Evolutionary conservation across 805 yeast species (phyloP), one percentile per base, ranked within the genome.

Genomic region (Zygosaccharomyces rouxii): DNA sequence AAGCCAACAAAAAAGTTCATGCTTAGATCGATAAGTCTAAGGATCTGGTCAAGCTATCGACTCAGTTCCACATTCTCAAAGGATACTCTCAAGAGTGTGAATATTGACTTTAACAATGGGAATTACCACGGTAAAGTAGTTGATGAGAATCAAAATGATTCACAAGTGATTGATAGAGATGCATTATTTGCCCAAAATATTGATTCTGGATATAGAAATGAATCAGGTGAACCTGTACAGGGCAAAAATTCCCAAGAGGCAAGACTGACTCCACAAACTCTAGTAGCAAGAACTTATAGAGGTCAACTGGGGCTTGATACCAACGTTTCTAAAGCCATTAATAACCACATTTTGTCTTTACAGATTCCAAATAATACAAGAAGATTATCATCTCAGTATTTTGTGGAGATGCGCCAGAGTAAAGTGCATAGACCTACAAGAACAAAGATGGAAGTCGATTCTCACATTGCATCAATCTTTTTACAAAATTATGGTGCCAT

Each of bases 391-490:
- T 83, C 88, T 0, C 69, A 68, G 41, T 64, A 80, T 25, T 84
- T 75, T 58, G 71, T 76, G 41, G 69, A 72, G 4, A 56, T 88
- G 45, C 72, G 72, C 21, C 75, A 77, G 13, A 75, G 74, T 0
- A 80, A 77, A 49, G 65, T 86, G 1, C 87, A 83, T 52, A 65
- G 70, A 39, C 78, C 76, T 3, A 68, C 80, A 1, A 59, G 53
- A 41, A 63, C 73, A 0, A 70, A 68, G 22, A 52, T 70, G 46
- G 89, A 84, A 42, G 85, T 84, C 1, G 96, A 90, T 64, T 80
- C 94, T 2, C 85, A 84, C 51, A 80, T 92, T 33, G 90, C 88
- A 0, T 83, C 90, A 0, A 74, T 85, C 9, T 89, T 92, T 59
- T 70, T 86, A 2, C 96, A 87, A 58, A 86, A 87, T 59, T 92